phyloP scores from a whole-genome alignment of 2,329 filamentous ascomycete species.

The Torrubiella hemipterigena region DNA sequence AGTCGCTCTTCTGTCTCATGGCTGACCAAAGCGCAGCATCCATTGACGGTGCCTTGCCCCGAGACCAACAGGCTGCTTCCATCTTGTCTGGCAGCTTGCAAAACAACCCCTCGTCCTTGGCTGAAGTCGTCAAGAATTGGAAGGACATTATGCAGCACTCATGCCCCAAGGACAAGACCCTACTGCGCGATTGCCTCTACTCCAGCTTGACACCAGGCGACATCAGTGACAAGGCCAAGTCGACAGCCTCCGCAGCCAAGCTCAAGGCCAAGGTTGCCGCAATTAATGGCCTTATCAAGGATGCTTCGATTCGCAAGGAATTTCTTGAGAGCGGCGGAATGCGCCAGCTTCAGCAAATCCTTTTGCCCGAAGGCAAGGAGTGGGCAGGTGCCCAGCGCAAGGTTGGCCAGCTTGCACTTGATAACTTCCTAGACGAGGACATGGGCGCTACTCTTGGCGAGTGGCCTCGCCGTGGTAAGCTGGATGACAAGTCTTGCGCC shows the following conservation, averaged over 20 bases:
- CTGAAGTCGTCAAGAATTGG: conserved; percentile 38
- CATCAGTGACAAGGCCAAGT: conserved; percentile 2
- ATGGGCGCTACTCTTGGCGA: conserved; percentile 47
- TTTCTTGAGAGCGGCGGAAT: conserved; percentile 45
- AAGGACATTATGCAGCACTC: conserved; percentile 21
- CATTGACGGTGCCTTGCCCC: conserved; percentile 16
- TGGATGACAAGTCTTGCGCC: conserved; percentile 23
- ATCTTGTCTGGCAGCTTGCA: conserved; percentile 46
- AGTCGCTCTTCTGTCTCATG: conserved; percentile 46
- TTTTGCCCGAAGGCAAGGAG: conserved; percentile 31
- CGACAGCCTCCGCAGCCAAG: conserved; percentile 13
- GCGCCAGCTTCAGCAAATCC: conserved; percentile 38
- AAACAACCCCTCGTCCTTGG: conserved; percentile 52
- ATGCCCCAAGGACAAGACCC: conserved; percentile 20
- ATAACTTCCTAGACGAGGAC: conserved; percentile 54
- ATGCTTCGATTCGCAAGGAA: conserved; percentile 35
- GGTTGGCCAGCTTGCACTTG: conserved; percentile 45
- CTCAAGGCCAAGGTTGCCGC: conserved; percentile 32
- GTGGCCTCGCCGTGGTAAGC: conserved; percentile 34
- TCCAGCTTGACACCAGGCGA: conserved; percentile 21
- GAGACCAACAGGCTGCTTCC: conserved; percentile 41
- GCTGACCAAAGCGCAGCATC: conserved; percentile 14
- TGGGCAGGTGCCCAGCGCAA: conserved; percentile 41
- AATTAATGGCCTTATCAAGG: conserved; percentile 45
- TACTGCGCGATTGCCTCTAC: conserved; percentile 28